Evolutionary conservation across 169 alveolate genomes (phyloP), one percentile per base, ranked within the genome.

Genomic region (Besnoitia besnoiti): DNA sequence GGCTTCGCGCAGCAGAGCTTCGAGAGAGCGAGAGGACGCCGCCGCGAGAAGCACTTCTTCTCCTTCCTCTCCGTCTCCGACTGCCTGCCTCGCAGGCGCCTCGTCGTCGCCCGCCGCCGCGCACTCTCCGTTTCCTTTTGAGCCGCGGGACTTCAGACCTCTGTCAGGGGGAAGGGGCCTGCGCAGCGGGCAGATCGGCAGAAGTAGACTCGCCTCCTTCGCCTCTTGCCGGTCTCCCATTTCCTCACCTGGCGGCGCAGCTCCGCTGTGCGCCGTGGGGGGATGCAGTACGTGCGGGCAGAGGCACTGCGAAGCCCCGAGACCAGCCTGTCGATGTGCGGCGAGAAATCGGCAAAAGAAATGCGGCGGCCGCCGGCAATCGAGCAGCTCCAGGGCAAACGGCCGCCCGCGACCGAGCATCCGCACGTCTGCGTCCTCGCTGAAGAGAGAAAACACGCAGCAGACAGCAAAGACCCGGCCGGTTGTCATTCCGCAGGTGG

Each of bases 371-470:
- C 85, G 49, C 33, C 55, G 59, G 55, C 85, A 77, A n/a, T 21
- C 59, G 39, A 19, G 59, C 85, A 77, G 85, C 8, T 40, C 49
- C 35, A 77, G 21, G 46, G 97, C 96, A 91, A 97, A 97, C 0
- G 99, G 99, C 35, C 99, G 95, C 30, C 99, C 99, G 4, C 50
- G 85, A 0, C 99, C 99, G 16, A 97, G 96, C 99, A 97, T 97
- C 49, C 99, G 89, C 0, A 97, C 99, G 93, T 97, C 99, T 39
- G 96, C 92, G 90, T 97, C 99, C 93, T 97, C 98, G 42, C 99
- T 92, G 35, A 98, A 98, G 84, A 96, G 35, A n/a, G 10, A n/a
- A n/a, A 8, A 61, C 30, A 61, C 47, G 33, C 35, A 50, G 39
- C 46, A 5, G 39, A 40, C 85, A 77, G 55, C 40, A 67, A n/a